Evolutionary conservation across 805 yeast species (phyloP), one percentile per base, ranked within the genome.

Genomic region (Nakazawaea ambrosiae): DNA sequence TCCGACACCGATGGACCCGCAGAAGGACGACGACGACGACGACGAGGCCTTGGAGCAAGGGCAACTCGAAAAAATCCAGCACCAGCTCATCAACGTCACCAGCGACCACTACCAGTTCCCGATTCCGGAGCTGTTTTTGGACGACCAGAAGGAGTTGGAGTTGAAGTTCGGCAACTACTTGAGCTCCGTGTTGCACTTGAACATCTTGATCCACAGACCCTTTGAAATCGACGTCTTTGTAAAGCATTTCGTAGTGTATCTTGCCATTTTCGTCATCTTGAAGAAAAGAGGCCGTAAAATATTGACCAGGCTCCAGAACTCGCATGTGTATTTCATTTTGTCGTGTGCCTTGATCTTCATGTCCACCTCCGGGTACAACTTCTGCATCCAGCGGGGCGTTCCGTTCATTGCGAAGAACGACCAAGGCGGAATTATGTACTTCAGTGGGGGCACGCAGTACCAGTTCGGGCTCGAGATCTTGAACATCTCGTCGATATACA

Each of bases 401-500:
- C 87, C 90, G 3, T 74, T 84, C 34, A 45, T 83, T 15, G 77
- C 80, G 1, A 63, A 61, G 38, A 61, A 70, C 48, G 73, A 67
- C 2, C 50, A 73, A 3, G 74, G 73, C 10, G 58, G 61, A n/a
- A 52, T 78, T 3, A 70, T 77, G 56, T 68, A 63, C 47, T 68
- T 80, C 39, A 70, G 82, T 41, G 86, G 86, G 11, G 87, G 85
- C 3, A 55, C 60, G 3, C 72, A 69, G 39, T 77, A 76, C 64
- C 90, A 82, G 57, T 76, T 81, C 55, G 90, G 92, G 1, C 57
- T 73, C 4, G 94, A 84, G 51, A 66, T 78, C 3, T 49, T 76
- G 4, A 53, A 79, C 2, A 69, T 81, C 6, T 68, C 73, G 3
- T 53, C 49, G 2, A 61, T 72, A 45, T 84, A 83, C 48, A 44